Conservation (phyloP, 1,284 basidiomycete genomes). For the Golubevia pallescens region DNA sequence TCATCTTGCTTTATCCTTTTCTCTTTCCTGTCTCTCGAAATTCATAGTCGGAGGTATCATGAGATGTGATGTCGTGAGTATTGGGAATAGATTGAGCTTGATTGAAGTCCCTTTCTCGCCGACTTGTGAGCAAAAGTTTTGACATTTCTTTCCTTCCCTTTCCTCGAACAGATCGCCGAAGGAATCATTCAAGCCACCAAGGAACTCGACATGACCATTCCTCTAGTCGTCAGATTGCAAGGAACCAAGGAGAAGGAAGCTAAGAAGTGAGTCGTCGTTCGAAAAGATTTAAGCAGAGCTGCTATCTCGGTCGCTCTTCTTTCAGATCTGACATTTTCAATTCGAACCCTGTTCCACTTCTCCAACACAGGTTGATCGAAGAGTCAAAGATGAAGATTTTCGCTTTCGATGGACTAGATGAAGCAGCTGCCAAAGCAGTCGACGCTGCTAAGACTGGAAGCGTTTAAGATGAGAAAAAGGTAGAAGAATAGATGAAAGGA, state of each 20-base stretch:
- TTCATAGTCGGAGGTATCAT: conserved; percentile 39
- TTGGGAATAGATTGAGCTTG: background rate
- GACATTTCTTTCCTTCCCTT: background rate
- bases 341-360: background rate
- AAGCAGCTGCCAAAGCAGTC: conserved; percentile 15
- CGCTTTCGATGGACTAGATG: conserved; percentile 15
- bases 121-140: background rate
- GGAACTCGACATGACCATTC: conserved; percentile 49
- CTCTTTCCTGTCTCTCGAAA: background rate
- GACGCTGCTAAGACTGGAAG: conserved; percentile 9
- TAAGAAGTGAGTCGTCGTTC: conserved; percentile 44
- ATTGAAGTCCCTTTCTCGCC: background rate
- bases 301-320: background rate
- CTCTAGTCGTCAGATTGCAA: conserved; percentile 56
- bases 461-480: background rate
- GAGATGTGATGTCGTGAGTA: conserved; percentile 38
- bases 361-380: conserved; percentile 32
- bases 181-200: conserved; percentile 60
- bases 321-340: background rate
- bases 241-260: conserved; percentile 61
- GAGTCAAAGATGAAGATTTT: conserved; percentile 31
- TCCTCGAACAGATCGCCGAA: conserved; percentile 34
- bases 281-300: conserved; percentile 13
- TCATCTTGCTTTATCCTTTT: background rate
- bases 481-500: no score